Evolutionary conservation across 257 asterid genomes (phyloP), one percentile per base, ranked within the genome.

Genomic region (Pogostemon cablin): DNA sequence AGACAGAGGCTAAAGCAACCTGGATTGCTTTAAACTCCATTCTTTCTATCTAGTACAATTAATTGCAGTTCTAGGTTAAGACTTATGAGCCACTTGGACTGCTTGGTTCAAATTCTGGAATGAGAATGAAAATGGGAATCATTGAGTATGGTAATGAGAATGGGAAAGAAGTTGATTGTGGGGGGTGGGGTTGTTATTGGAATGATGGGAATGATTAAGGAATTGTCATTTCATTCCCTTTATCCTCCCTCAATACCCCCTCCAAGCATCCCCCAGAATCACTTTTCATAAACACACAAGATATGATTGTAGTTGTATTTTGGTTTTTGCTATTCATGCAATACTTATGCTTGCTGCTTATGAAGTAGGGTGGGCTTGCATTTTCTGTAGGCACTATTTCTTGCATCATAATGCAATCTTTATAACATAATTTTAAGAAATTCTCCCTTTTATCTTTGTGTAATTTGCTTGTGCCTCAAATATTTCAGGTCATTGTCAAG

Each of bases 401-500:
- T 65, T 69, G 68, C 67, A 75, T 73, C 60, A 39, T 15, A 3
- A 8, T 72, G 75, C 70, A 66, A 39, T 34, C 48, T 57, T 11
- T 44, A 5, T 17, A 39, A 59, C 49, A 6, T 59, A 6, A 2
- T 32, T 65, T 46, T 56, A 38, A 32, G 25, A 10, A 40, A 3
- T 25, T 47, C 59, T 39, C 40, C 56, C 35, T 3, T 38, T 32
- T 46, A 63, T 41, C 63, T 70, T 54, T 72, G 54, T 47, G 62
- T 62, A 58, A 71, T n/a, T 41, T 66, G 46, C 83, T 79, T 65
- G 62, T 62, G 55, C 25, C 41, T 60, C 43, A 55, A 69, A 78
- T 74, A 65, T 88, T 87, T 82, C 95, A 93, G 98, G 97, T 75
- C 96, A 69, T 73, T 93, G 85, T 80, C 96, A 11, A 89, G 97